These are phyloP conservation scores for Volvariella volvacea DNA, from an alignment of 1,284 basidiomycete genomes.

Conservation along the genomic window DNA sequence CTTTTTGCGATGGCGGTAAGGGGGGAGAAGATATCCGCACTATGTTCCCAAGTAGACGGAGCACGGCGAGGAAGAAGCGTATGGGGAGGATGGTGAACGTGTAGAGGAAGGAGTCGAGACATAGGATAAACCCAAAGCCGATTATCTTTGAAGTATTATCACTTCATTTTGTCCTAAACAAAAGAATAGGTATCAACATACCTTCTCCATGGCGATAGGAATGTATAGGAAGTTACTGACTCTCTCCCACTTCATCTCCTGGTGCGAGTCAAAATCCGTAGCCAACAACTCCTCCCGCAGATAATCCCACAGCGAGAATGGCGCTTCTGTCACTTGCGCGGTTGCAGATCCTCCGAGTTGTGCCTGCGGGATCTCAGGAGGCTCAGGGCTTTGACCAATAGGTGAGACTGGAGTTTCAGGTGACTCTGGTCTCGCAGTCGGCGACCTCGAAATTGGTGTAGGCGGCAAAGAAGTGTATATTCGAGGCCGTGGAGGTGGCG, in stretches of 20 bases:
- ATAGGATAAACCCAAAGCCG: slow-evolving; percentile 88
- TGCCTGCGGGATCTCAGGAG: background rate
- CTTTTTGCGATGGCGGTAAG: slow-evolving; percentile 84
- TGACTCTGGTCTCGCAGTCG: slow-evolving; percentile 29
- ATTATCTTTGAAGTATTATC: slow-evolving; percentile 59
- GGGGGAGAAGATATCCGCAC: slow-evolving; percentile 43
- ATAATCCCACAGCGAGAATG: slow-evolving; percentile 90
- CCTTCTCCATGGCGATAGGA: slow-evolving; percentile 92
- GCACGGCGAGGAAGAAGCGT: slow-evolving; percentile 67
- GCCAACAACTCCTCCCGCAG: slow-evolving; percentile 81
- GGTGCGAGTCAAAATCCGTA: slow-evolving; percentile 88
- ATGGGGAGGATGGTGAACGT: slow-evolving; percentile 98
- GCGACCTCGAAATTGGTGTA: slow-evolving; percentile 52
- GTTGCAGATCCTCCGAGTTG: too few relatives aligned
- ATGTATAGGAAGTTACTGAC: slow-evolving; percentile 96
- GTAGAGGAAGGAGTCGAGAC: slow-evolving; percentile 96
- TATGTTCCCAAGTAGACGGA: slow-evolving; percentile 49
- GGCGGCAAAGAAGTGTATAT: slow-evolving; percentile 65
- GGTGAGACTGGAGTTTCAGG: slow-evolving; percentile 20
- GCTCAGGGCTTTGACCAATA: slow-evolving; percentile 11
- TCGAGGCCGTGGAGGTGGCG: slow-evolving; percentile 20
- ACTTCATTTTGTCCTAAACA: background rate
- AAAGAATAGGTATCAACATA: slow-evolving; percentile 21
- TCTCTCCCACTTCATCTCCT: slow-evolving; percentile 95
- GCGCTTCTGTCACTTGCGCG: slow-evolving; percentile 21